Percentiles rank a stretch among this genome's conserved stretches.
These are phyloP conservation scores for Triadica sebifera DNA, from an alignment of 345 rosid genomes.

Conservation along the genomic window DNA sequence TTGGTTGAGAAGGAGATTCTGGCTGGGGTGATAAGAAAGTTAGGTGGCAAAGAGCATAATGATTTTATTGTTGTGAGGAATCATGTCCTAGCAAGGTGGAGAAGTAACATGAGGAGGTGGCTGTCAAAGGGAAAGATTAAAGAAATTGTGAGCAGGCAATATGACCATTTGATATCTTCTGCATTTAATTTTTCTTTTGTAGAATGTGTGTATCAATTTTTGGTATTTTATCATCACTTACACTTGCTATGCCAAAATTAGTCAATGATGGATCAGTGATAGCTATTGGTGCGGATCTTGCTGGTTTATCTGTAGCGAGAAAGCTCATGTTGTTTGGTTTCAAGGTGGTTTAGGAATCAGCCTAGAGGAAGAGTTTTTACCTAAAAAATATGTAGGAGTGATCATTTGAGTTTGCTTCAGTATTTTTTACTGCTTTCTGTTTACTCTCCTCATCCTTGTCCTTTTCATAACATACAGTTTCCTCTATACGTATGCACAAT, in stretches of 20 bases:
- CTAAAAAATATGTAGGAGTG: constrained; percentile 64
- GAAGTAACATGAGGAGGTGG: constrained; percentile 96
- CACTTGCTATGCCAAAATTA: constrained; percentile 44
- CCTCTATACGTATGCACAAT: constrained; percentile 66
- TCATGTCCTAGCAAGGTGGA: constrained; percentile 85
- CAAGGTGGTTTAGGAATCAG: constrained; percentile 75
- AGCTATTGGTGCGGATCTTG: constrained; percentile 86
- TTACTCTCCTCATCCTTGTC: background rate
- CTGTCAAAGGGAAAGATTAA: constrained; percentile 70
- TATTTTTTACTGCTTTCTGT: background rate
- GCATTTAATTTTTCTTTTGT: constrained; percentile 74
- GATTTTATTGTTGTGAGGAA: constrained; percentile 92
- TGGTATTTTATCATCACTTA: constrained; percentile 58
- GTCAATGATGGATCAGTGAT: constrained; percentile 62
- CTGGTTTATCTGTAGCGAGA: constrained; percentile 89
- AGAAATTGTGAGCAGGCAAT: constrained; percentile 81
- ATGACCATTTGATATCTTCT: constrained; percentile 59
- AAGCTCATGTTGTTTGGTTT: constrained; percentile 86
- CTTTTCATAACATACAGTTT: constrained; percentile 3
- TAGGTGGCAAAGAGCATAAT: constrained; percentile 90
- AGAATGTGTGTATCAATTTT: constrained; percentile 78
- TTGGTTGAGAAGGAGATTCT: constrained; percentile 76
- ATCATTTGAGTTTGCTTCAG: background rate
- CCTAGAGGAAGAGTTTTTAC: constrained; percentile 95
- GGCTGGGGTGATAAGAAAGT: constrained; percentile 69